Evolutionary conservation across 2,329 filamentous ascomycete species (phyloP), one percentile per base, ranked within the genome.

Genomic region (Fusarium tanahbumbuense): DNA sequence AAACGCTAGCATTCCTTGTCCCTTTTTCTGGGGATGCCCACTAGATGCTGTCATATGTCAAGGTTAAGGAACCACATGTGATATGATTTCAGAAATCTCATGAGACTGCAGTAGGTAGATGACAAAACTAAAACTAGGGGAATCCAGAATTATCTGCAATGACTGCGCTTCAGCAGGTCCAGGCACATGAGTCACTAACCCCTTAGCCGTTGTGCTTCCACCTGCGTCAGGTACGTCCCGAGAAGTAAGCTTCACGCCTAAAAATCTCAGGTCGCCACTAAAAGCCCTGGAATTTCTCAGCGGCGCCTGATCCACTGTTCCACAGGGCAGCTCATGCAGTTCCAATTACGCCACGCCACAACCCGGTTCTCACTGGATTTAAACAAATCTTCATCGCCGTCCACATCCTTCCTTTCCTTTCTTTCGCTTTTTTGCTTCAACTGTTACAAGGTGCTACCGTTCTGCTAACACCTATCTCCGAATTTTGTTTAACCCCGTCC

Each of bases 321-420:
- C 61, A 52, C 55, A 61, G 54, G 63, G 60, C 67, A 60, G 59
- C 56, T 71, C 68, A 59, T 46, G 63, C 50, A 67, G 34, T 37
- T 37, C 18, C 34, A n/a, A 44, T 53, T 59, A 37, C 44, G 59
- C 59, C 70, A 68, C 67, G 70, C 70, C 70, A 73, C 70, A 73
- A 68, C 59, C 64, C 67, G 58, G 67, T 62, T 62, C 60, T 55
- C 28, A 40, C 56, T 68, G 50, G 66, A 64, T 71, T 68, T 68
- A 62, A 65, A 65, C 50, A 70, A 73, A 71, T 72, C 59, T 68
- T 71, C 64, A 72, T 68, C 57, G 28, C 64, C 50, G 47, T 61
- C 56, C 63, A 28, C 55, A 61, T 61, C 37, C 41, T 49, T 47
- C 18, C 44, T 47, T 50, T 48, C 30, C 27, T 32, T 44, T 47